phyloP scores from a whole-genome alignment of 164 flowering plant species.

The Liquidambar formosana region DNA sequence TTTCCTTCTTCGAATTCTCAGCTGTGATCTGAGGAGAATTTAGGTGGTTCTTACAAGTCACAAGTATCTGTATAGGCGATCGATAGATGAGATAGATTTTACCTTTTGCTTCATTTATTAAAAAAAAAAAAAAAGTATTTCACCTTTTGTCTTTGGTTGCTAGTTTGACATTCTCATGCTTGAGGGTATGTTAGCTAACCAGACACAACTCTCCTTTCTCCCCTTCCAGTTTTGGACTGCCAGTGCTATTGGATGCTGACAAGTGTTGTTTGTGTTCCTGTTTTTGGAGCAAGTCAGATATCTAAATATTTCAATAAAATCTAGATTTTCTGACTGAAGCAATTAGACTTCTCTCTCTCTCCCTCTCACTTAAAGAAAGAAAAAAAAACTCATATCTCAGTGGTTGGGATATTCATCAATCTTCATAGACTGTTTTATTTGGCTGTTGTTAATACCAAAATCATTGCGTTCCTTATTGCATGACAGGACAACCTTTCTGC shows the following conservation, averaged over 20 bases:
- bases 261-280: background rate
- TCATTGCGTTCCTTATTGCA: conserved; percentile 12
- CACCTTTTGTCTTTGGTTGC: background rate
- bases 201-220: background rate
- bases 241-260: background rate
- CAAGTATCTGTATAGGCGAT: too few species aligned
- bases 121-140: too few species aligned
- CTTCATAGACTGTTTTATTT: background rate
- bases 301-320: background rate
- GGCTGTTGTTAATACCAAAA: conserved; percentile 2
- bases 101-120: too few species aligned
- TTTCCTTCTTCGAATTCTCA: background rate
- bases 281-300: background rate
- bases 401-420: background rate
- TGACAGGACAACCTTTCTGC: conserved; percentile 97
- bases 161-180: background rate
- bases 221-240: background rate
- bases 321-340: background rate
- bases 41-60: background rate
- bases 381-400: too few species aligned
- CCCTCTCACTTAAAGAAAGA: background rate
- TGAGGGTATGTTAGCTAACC: background rate
- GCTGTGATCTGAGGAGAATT: background rate
- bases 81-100: background rate
- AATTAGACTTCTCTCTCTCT: background rate